A percentile compares a stretch with the other conserved stretches of the same genome.
These are phyloP conservation scores for Stachybotrys elegans DNA, from an alignment of 2,329 filamentous ascomycete genomes.

Conservation along the genomic window DNA sequence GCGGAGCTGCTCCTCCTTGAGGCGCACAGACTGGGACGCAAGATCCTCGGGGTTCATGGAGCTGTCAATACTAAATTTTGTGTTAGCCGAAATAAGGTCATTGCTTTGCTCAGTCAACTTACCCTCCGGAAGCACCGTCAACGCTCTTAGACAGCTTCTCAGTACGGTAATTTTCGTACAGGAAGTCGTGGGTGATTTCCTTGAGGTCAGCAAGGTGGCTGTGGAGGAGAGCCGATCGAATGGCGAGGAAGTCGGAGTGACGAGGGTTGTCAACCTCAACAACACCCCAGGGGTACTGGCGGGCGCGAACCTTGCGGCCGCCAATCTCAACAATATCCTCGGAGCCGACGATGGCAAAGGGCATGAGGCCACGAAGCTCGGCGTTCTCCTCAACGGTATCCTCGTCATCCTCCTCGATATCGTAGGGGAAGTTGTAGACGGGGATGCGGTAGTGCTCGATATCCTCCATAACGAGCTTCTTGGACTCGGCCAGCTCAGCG, in stretches of 20 bases:
- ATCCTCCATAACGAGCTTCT: slow-evolving; percentile 99
- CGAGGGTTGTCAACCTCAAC: slow-evolving; percentile 99
- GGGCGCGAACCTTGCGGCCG: slow-evolving; percentile 84
- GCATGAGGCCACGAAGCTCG: slow-evolving; percentile 95
- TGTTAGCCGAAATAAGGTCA: slow-evolving; percentile 22
- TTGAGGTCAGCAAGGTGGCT: slow-evolving; percentile 97
- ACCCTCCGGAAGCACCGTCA: slow-evolving; percentile 82
- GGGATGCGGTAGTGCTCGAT: slow-evolving; percentile 99
- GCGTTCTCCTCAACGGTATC: slow-evolving; percentile 99
- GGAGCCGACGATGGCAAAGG: slow-evolving; percentile 96
- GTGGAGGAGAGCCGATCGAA: slow-evolving; percentile 92
- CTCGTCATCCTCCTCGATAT: slow-evolving; percentile 98
- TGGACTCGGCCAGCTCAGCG: slow-evolving; percentile 93
- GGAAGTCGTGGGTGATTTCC: slow-evolving; percentile 99
- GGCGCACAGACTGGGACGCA: slow-evolving; percentile 91
- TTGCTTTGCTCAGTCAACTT: slow-evolving; percentile 41
- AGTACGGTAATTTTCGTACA: slow-evolving; percentile 99
- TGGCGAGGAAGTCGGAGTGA: slow-evolving; percentile 97
- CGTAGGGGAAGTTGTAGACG: slow-evolving; percentile 99
- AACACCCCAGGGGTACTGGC: slow-evolving; percentile 98
- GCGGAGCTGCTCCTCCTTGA: slow-evolving; percentile 99
- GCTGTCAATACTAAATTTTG: slow-evolving; percentile 49
- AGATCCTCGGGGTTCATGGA: slow-evolving; percentile 98
- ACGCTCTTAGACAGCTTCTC: slow-evolving; percentile 99
- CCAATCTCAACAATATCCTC: slow-evolving; percentile 94